A percentile compares a stretch with the other conserved stretches of the same genome.
Conservation (phyloP, 495 filamentous ascomycete species). For the Neurospora sp. region DNA sequence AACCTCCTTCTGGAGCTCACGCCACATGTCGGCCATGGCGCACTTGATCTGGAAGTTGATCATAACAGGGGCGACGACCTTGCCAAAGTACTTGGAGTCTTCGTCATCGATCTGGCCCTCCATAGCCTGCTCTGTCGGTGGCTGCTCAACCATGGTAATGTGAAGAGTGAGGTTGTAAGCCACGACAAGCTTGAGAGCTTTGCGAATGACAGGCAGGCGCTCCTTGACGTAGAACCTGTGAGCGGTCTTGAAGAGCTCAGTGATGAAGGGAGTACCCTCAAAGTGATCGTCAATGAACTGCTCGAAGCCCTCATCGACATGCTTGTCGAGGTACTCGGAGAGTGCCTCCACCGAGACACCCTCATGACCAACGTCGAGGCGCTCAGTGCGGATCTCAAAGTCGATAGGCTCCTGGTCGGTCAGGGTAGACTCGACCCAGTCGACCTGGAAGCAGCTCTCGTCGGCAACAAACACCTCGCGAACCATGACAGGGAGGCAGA, state of each 20-base stretch:
- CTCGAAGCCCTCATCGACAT: constrained; percentile 82
- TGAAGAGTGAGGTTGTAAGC: constrained; percentile 89
- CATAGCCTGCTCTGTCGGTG: constrained; percentile 67
- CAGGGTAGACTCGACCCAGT: constrained; percentile 76
- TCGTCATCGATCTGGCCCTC: constrained; percentile 70
- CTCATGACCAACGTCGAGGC: constrained; percentile 72
- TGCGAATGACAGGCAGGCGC: constrained; percentile 73
- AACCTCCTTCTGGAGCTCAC: constrained; percentile 87
- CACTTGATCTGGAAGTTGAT: constrained; percentile 98
- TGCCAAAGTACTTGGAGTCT: constrained; percentile 71
- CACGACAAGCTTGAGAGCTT: constrained; percentile 81
- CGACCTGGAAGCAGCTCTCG: constrained; percentile 81
- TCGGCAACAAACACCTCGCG: constrained; percentile 85
- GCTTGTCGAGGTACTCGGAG: constrained; percentile 82
- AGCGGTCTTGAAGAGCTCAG: constrained; percentile 86
- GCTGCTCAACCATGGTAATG: constrained; percentile 82
- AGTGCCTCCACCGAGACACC: constrained; percentile 67
- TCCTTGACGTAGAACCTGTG: constrained; percentile 81
- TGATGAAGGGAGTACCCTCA: constrained; percentile 84
- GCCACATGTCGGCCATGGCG: constrained; percentile 91
- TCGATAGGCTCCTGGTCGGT: constrained; percentile 55
- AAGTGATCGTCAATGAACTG: constrained; percentile 90
- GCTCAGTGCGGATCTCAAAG: constrained; percentile 76
- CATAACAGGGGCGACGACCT: constrained; percentile 87
- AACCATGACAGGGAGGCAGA: constrained; percentile 76